Conservation (phyloP, 305 asterid species). For the Andrographis paniculata region DNA sequence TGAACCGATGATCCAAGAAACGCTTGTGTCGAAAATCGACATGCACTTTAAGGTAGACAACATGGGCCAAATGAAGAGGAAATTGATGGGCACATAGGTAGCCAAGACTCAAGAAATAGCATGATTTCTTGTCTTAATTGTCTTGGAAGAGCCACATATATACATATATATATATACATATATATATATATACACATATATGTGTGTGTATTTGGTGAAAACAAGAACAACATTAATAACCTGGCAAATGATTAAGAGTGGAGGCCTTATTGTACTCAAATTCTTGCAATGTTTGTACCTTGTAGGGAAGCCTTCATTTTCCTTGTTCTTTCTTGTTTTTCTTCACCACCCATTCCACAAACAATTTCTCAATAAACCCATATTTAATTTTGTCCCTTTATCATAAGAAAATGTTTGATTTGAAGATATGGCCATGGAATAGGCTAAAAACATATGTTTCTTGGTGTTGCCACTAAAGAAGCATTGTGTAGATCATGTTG, state of each 20-base stretch:
- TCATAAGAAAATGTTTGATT: too few species aligned
- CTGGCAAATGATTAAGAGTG: constrained; percentile 24
- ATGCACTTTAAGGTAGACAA: constrained; percentile 16
- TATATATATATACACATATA: too few species aligned
- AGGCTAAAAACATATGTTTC: constrained; percentile 1
- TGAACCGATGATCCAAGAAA: neutral
- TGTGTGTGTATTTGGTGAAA: too few species aligned
- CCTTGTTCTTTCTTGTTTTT: neutral
- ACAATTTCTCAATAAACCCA: neutral
- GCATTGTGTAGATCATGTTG: constrained; percentile 19
- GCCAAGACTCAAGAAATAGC: constrained; percentile 12
- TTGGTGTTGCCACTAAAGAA: constrained; percentile 25
- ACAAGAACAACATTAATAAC: constrained; percentile 22
- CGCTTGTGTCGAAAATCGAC: neutral
- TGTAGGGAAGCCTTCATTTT: constrained; percentile 5
- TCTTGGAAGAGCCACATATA: constrained; percentile 10
- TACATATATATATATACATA: too few species aligned
- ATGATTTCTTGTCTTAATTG: constrained; percentile 28
- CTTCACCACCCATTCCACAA: neutral
- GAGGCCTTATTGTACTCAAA: constrained; percentile 8
- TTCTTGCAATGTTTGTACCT: constrained; percentile 1
- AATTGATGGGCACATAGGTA: constrained; percentile 16
- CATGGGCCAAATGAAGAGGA: constrained; percentile 16
- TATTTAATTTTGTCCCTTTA: too few species aligned
- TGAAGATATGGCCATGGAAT: neutral